These are phyloP conservation scores for Dioscorea alata DNA, from an alignment of 106 monocot genomes.

Conservation along the genomic window DNA sequence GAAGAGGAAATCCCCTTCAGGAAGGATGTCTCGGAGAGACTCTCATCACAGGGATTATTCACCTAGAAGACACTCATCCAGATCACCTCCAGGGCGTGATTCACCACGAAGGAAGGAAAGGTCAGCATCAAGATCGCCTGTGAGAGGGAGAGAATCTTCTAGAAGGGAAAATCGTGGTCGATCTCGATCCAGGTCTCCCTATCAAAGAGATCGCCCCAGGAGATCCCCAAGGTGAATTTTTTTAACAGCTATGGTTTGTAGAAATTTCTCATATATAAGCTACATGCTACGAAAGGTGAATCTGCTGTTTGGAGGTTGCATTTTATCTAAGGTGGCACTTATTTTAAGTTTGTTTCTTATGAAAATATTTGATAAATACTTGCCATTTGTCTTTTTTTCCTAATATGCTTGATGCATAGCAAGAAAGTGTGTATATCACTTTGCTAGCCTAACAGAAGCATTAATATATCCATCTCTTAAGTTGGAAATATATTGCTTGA, in stretches of 20 bases:
- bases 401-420: neutral
- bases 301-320: neutral
- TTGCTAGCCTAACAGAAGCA: neutral
- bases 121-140: constrained; percentile 44
- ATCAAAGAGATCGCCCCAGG: constrained; percentile 29
- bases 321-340: neutral
- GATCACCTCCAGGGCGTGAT: constrained; percentile 32
- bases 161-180: constrained; percentile 31
- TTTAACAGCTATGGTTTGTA: neutral
- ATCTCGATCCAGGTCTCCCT: constrained; percentile 60
- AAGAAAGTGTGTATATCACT: neutral
- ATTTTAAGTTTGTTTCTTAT: neutral
- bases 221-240: constrained; percentile 32
- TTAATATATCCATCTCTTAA: neutral
- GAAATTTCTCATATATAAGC: neutral
- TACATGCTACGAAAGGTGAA: neutral
- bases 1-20: constrained; percentile 34
- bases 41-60: constrained; percentile 27
- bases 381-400: neutral
- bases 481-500: neutral
- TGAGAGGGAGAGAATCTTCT: constrained; percentile 35
- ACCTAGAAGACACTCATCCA: constrained; percentile 28
- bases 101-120: constrained; percentile 49
- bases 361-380: neutral
- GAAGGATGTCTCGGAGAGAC: constrained; percentile 18